Evolutionary conservation across 2,329 filamentous ascomycete genomes (phyloP), one percentile per base, ranked within the genome.

Genomic region (Arthroderma uncinatum): DNA sequence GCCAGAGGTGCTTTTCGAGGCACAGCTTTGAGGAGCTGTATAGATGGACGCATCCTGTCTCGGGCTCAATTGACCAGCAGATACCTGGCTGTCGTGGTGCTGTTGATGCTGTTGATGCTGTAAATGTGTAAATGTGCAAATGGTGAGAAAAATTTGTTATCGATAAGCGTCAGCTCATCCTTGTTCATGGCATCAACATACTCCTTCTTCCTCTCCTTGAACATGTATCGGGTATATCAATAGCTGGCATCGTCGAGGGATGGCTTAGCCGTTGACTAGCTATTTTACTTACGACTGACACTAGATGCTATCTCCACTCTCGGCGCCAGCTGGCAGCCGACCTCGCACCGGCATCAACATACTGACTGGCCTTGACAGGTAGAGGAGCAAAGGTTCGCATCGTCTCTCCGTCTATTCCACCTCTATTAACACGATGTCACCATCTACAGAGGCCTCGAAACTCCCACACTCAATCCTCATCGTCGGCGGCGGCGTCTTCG

Each of bases 401-500:
- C 34, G 9, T 36, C 34, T 36, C 34, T 36, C 9, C 12, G 3
- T 36, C 34, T 21, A 4, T 23, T 1, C 19, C 1, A 2, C 40
- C 4, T 10, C 19, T 44, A 23, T 44, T 44, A 23, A 44, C 44
- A 12, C 14, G n/a, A 50, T 50, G 44, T 30, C 25, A 4, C 12
- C 28, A 30, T 7, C 39, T 19, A 14, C 34, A 36, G 34, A 36
- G 6, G 12, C 39, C 16, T 1, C 16, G 12, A 19, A n/a, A 4
- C 23, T 73, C 42, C 71, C 71, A 7, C 53, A 66, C 4, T 70
- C 66, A 9, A 72, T 74, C 54, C 62, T 74, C 30, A 73, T 74
- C 47, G 70, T 74, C 2, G 72, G 72, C 55, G 72, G 71, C 59
- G 72, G 72, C 36, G 71, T 74, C 57, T 74, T 74, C 56, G 72